Base-by-base conservation (phyloP, 2,329 filamentous ascomycete genomes). In the Diaporthe citri region DNA sequence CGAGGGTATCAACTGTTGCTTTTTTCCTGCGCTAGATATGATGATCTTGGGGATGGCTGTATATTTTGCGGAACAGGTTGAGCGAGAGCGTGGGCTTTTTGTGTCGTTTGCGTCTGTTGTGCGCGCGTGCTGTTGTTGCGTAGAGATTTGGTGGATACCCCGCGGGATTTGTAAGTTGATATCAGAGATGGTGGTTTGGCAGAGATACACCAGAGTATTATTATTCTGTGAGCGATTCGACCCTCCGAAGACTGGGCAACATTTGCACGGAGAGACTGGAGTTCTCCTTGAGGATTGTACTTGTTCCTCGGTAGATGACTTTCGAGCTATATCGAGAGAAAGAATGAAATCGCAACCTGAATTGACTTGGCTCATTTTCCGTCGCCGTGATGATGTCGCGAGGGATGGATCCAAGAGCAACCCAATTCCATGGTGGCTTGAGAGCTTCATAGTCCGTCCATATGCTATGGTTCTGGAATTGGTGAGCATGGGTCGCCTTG, bases 101-200 rank as follows among this genome's bases (percentile, higher is more conserved):
- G 20, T 36, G 3, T 59, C n/a, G 6, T 51, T 51, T 67, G 64
- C 64, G 64, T n/a, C 12, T 39, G 64, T 39, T 28, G 62, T 25
- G 62, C 43, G 46, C 48, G 34, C 25, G 34, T 67, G 62, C 34
- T 39, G 31, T 48, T n/a, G 22, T n/a, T 28, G n/a, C n/a, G 64
- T 69, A 69, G 64, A 69, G 31, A 41, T 10, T 69, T 55, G 48
- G 64, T 69, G 64, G 64, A 69, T 69, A 69, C 64, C 64, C 64
- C 43, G 48, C 48, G n/a, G 46, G 64, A 41, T 55, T 22, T 69
- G 48, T 41, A 69, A 31, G 64, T 69, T 69, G 64, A 10, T 41
- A 69, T 34, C 28, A 28, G 64, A 55, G 48, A 69, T 52, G 48
- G 48, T 55, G 48, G 48, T 69, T 69, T 46, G 48, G 34, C 48